phyloP scores from a whole-genome alignment of 1,284 basidiomycete species.

The Cryptococcus sp. region DNA sequence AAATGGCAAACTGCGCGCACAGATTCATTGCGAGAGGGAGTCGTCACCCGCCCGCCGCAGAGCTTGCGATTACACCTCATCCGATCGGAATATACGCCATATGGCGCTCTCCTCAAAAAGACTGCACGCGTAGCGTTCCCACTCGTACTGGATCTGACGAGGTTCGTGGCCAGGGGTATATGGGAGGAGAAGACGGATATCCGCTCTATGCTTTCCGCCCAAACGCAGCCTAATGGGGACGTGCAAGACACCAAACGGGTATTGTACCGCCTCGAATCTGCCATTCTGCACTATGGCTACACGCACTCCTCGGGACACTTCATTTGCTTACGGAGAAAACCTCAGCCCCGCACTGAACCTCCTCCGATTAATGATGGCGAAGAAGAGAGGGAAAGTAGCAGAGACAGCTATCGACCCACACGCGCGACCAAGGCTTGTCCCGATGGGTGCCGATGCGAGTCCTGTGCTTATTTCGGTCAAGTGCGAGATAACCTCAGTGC shows the following conservation, averaged over 20 bases:
- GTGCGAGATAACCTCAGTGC: conserved; percentile 44
- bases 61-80: conserved; percentile 84
- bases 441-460: conserved; percentile 40
- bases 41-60: conserved; percentile 67
- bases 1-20: conserved; percentile 45
- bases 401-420: conserved; percentile 19
- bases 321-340: conserved; percentile 81
- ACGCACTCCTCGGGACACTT: conserved; percentile 89
- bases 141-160: conserved; percentile 79
- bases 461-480: conserved; percentile 38
- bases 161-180: conserved; percentile 58
- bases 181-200: conserved; percentile 38
- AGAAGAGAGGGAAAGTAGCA: conserved; percentile 1
- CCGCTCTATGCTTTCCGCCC: conserved; percentile 8
- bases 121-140: conserved; percentile 76
- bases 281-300: conserved; percentile 83
- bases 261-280: conserved; percentile 75
- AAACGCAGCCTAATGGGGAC: not conserved
- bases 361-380: not conserved
- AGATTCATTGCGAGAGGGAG: conserved; percentile 40
- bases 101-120: conserved; percentile 75
- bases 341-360: conserved; percentile 38
- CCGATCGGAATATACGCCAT: conserved; percentile 72
- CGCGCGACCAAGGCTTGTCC: conserved; percentile 37
- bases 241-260: conserved; percentile 55